phyloP scores from a whole-genome alignment of 805 yeast species.

The Ogataea nakhonphanomensis region DNA sequence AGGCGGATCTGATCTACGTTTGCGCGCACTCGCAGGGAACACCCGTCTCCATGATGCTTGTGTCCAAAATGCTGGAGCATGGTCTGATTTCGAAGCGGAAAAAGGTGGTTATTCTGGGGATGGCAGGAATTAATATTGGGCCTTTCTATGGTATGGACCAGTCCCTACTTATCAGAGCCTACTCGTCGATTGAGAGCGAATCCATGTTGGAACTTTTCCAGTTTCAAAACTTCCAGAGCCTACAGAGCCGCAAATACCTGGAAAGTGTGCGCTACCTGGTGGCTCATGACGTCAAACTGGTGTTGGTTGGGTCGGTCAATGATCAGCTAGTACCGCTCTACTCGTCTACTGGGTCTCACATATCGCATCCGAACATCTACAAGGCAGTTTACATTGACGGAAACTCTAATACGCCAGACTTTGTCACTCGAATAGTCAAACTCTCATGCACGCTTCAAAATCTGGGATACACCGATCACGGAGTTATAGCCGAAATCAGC shows the following conservation, averaged over 20 bases:
- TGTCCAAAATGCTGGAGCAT: slow-evolving; percentile 68
- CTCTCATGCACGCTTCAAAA: slow-evolving; percentile 73
- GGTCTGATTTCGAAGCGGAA: slow-evolving; percentile 45
- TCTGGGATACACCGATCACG: slow-evolving; percentile 79
- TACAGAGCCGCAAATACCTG: slow-evolving; percentile 67
- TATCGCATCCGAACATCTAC: slow-evolving; percentile 84
- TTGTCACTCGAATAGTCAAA: slow-evolving; percentile 70
- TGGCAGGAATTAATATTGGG: slow-evolving; percentile 96
- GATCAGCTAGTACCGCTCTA: slow-evolving; percentile 94
- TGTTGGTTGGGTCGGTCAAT: slow-evolving; percentile 84
- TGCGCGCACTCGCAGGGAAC: slow-evolving; percentile 97
- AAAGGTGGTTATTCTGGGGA: slow-evolving; percentile 70
- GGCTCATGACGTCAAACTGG: slow-evolving; percentile 67
- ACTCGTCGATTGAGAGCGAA: slow-evolving; percentile 85
- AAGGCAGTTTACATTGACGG: slow-evolving; percentile 89
- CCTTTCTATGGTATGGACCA: slow-evolving; percentile 92
- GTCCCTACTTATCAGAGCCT: slow-evolving; percentile 77
- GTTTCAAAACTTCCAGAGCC: slow-evolving; percentile 71
- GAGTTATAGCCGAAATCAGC: slow-evolving; percentile 80
- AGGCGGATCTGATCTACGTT: slow-evolving; percentile 82
- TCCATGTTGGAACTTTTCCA: slow-evolving; percentile 84
- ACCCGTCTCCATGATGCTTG: slow-evolving; percentile 78
- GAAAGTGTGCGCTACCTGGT: slow-evolving; percentile 65
- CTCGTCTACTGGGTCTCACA: slow-evolving; percentile 78
- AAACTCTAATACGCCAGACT: slow-evolving; percentile 71